These are phyloP conservation scores for Amylocystis lapponica DNA, from an alignment of 768 basidiomycete species.

Conservation along the genomic window DNA sequence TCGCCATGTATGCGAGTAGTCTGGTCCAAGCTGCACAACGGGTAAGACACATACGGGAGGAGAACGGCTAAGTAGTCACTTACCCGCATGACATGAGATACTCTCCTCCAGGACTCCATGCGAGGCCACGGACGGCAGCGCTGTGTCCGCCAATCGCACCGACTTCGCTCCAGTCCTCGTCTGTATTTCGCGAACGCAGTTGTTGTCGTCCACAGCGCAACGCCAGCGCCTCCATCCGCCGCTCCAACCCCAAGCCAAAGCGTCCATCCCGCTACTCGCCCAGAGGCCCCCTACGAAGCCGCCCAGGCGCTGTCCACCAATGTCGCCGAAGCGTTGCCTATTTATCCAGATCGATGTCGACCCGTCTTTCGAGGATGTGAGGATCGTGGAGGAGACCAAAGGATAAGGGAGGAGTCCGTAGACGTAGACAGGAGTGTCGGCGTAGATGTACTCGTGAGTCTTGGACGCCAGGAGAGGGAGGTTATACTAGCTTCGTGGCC, in stretches of 20 bases:
- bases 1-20: constrained; percentile 86
- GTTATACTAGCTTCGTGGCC: constrained; percentile 97
- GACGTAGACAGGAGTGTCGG: constrained; percentile 85
- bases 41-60: not conserved
- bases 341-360: constrained; percentile 83
- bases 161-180: constrained; percentile 64
- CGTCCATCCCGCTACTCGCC: constrained; percentile 56
- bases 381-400: constrained; percentile 74
- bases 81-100: constrained; percentile 86
- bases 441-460: constrained; percentile 13
- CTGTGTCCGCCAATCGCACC: constrained; percentile 85
- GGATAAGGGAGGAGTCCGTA: constrained; percentile 89
- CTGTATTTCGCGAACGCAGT: constrained; percentile 7
- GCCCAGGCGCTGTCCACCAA: constrained; percentile 85
- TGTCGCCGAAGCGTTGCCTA: constrained; percentile 85
- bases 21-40: constrained; percentile 66
- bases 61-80: constrained; percentile 14
- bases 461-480: constrained; percentile 76
- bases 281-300: constrained; percentile 92
- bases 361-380: constrained; percentile 27
- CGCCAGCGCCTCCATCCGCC: constrained; percentile 92
- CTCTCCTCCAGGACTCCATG: constrained; percentile 84
- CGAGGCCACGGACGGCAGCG: constrained; percentile 70
- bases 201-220: constrained; percentile 21
- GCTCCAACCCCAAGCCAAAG: constrained; percentile 87